These are phyloP conservation scores for Achaetomiella virescens DNA, from an alignment of 495 filamentous ascomycete species.

Conservation along the genomic window DNA sequence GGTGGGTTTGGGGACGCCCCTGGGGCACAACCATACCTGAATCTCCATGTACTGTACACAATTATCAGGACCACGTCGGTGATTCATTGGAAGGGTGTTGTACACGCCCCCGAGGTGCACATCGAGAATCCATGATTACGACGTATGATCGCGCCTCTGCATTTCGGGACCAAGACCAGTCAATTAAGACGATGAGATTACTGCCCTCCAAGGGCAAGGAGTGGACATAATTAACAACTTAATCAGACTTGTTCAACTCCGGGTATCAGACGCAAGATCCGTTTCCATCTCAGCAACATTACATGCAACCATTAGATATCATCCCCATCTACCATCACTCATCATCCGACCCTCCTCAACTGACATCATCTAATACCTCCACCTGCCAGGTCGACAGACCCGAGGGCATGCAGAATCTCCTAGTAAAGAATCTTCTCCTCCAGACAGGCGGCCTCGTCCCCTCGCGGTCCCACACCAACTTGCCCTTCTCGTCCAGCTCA, in stretches of 20 bases:
- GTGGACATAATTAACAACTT: too few relatives aligned
- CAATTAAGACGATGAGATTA: not conserved
- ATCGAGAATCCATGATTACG: too few relatives aligned
- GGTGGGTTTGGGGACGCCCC: too few relatives aligned
- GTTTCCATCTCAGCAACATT: not conserved
- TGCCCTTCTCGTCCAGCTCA: conserved; percentile 71
- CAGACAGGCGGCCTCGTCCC: conserved; percentile 70
- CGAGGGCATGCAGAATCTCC: too few relatives aligned
- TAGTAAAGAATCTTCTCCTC: conserved; percentile 60
- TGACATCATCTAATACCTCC: not conserved
- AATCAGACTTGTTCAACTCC: not conserved
- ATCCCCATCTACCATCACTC: not conserved
- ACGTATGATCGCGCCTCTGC: too few relatives aligned
- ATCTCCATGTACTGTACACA: too few relatives aligned
- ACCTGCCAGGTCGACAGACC: too few relatives aligned
- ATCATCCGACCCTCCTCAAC: not conserved
- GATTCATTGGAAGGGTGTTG: too few relatives aligned
- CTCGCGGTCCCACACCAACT: conserved; percentile 68
- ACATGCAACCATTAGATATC: not conserved
- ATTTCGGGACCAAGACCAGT: too few relatives aligned
- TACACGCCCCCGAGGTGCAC: too few relatives aligned
- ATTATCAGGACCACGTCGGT: too few relatives aligned
- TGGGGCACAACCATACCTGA: too few relatives aligned
- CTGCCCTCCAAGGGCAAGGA: not conserved
- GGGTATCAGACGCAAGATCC: conserved; percentile 4